Percentiles rank a stretch among this genome's conserved stretches.
Conservation (phyloP, 2,329 filamentous ascomycete species). For the Pseudogymnoascus sp. region DNA sequence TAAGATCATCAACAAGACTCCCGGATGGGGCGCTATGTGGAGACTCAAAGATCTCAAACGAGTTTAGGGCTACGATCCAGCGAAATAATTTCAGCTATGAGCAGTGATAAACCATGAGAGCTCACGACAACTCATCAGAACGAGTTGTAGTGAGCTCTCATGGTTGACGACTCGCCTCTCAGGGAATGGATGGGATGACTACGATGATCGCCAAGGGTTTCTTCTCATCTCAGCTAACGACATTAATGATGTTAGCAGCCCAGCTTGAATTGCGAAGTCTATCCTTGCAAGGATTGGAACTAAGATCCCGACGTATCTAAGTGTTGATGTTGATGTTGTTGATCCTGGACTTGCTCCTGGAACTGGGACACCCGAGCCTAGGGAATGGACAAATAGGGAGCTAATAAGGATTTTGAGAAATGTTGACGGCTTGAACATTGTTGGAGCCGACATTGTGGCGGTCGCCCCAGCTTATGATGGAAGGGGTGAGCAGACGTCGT, state of each 20-base stretch:
- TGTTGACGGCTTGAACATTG: constrained; percentile 73
- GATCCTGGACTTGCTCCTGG: constrained; percentile 63
- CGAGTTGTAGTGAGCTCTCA: no score
- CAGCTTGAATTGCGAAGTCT: constrained; percentile 56
- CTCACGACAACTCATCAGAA: neutral
- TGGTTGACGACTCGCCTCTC: constrained; percentile 69
- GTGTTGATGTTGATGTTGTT: constrained; percentile 72
- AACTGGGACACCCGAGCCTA: constrained; percentile 82
- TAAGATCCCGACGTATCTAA: constrained; percentile 71
- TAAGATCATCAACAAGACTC: constrained; percentile 40
- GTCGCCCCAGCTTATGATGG: constrained; percentile 80
- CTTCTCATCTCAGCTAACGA: constrained; percentile 74
- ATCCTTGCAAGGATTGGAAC: constrained; percentile 67
- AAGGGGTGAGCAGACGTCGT: constrained; percentile 70
- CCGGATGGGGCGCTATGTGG: constrained; percentile 46
- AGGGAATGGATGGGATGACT: constrained; percentile 55
- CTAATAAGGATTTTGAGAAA: constrained; percentile 75
- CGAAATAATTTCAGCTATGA: neutral
- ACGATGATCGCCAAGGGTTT: constrained; percentile 70
- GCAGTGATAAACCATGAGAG: neutral
- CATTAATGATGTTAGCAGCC: constrained; percentile 70
- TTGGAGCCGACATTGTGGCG: constrained; percentile 86
- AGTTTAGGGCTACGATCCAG: constrained; percentile 16
- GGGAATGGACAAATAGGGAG: constrained; percentile 85
- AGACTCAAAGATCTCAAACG: constrained; percentile 41